phyloP scores from a whole-genome alignment of 169 alveolate species.

The Plasmodium berghei region DNA sequence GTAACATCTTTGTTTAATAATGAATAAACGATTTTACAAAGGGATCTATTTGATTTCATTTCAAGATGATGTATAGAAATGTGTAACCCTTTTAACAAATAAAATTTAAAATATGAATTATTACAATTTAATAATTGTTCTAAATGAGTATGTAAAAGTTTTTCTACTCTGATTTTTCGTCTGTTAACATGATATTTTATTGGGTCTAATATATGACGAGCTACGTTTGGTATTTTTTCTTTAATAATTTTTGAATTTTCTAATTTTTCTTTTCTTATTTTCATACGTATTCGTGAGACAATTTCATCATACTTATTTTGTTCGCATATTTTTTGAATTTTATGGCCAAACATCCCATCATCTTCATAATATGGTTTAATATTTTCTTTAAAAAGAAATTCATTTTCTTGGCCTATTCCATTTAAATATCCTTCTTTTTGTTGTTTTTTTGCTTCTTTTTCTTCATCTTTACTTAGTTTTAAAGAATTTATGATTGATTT shows the following conservation, averaged over 20 bases:
- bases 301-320: conserved; percentile 84
- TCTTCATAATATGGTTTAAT: conserved; percentile 62
- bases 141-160: conserved; percentile 82
- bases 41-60: conserved; percentile 81
- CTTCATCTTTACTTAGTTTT: conserved; percentile 41
- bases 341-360: conserved; percentile 45
- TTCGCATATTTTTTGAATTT: conserved; percentile 72
- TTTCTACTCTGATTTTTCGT: conserved; percentile 79
- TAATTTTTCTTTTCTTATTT: conserved; percentile 82
- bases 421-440: not conserved
- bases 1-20: conserved; percentile 76
- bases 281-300: conserved; percentile 84
- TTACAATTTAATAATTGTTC: conserved; percentile 83
- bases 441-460: not conserved
- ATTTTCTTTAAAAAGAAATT: conserved; percentile 35
- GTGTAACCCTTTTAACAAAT: conserved; percentile 79
- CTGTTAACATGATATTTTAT: conserved; percentile 82
- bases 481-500: conserved; percentile 75
- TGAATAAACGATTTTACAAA: conserved; percentile 82
- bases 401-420: conserved; percentile 1
- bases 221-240: conserved; percentile 83
- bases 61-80: conserved; percentile 83
- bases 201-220: conserved; percentile 83
- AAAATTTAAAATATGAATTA: conserved; percentile 78
- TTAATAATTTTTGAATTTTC: conserved; percentile 80